phyloP scores from a whole-genome alignment of 306 rosid genomes.

The Psophocarpus tetragonolobus region DNA sequence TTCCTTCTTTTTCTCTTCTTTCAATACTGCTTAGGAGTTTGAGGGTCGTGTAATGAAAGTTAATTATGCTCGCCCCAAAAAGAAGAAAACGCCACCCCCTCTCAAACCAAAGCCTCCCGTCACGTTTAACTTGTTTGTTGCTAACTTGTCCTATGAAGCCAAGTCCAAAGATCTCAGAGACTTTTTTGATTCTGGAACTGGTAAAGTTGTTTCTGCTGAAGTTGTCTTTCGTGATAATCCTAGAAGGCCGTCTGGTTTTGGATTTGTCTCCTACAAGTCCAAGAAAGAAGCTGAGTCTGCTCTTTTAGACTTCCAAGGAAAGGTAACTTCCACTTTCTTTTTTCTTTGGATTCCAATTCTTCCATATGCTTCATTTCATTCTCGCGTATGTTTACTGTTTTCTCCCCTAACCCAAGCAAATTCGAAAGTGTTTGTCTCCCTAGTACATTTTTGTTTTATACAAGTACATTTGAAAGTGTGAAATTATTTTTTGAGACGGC shows the following conservation, averaged over 20 bases:
- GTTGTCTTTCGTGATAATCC: conserved; percentile 70
- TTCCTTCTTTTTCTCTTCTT: background rate
- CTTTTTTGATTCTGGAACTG: conserved; percentile 62
- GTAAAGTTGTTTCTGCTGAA: conserved; percentile 63
- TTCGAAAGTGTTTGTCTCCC: background rate
- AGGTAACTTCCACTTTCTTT: conserved; percentile 54
- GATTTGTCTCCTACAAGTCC: conserved; percentile 82
- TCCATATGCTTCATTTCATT: background rate
- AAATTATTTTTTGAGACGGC: background rate
- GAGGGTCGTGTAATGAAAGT: conserved; percentile 71
- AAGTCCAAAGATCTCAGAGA: conserved; percentile 77
- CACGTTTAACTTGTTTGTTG: conserved; percentile 81
- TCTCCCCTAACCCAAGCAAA: background rate
- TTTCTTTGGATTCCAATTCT: conserved; percentile 19
- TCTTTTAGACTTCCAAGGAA: conserved; percentile 67
- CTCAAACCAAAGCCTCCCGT: conserved; percentile 50
- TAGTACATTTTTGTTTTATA: background rate
- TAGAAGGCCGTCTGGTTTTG: conserved; percentile 79
- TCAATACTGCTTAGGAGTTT: conserved; percentile 55
- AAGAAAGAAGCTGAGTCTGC: conserved; percentile 84
- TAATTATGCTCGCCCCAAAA: conserved; percentile 64
- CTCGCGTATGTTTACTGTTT: background rate
- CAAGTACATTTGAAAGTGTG: background rate
- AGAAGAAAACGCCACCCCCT: conserved; percentile 54
- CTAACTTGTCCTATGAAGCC: conserved; percentile 72